Evolutionary conservation across 345 rosid genomes (phyloP).

Genomic region (Eucalyptus fibrosa): DNA sequence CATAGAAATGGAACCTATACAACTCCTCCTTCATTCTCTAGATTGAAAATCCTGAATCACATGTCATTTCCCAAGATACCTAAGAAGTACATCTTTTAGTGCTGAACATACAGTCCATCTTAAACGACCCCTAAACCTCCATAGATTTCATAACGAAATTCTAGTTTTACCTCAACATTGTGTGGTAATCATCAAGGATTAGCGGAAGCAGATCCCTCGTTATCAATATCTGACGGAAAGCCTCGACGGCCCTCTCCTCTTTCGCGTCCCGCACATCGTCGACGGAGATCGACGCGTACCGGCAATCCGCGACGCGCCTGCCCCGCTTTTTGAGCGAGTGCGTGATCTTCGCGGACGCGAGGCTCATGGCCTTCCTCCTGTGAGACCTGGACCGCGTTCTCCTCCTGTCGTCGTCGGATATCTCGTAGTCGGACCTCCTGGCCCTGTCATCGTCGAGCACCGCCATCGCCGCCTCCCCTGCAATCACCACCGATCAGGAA

Average conservation of each 20-base stretch:
- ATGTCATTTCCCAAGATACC: background rate
- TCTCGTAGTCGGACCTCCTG: slow-evolving; percentile 35
- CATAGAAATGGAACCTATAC: background rate
- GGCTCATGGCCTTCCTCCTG: slow-evolving; percentile 65
- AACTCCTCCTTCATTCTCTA: background rate
- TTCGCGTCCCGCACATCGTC: slow-evolving; percentile 74
- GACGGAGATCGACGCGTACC: slow-evolving; percentile 34
- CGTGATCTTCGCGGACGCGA: slow-evolving; percentile 54
- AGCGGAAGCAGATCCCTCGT: slow-evolving; percentile 55
- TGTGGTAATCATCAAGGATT: slow-evolving; percentile 81
- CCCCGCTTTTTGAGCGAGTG: slow-evolving; percentile 65
- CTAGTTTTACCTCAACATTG: slow-evolving; percentile 58
- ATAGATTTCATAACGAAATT: background rate
- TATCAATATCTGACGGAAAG: slow-evolving; percentile 53
- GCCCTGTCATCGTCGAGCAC: slow-evolving; percentile 29
- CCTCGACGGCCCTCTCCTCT: slow-evolving; percentile 66
- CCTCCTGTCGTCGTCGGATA: slow-evolving; percentile 54
- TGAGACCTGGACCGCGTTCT: slow-evolving; percentile 41
- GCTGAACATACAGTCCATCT: background rate
- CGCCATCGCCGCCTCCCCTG: slow-evolving; percentile 35
- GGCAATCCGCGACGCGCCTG: slow-evolving; percentile 48
- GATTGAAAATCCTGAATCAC: background rate
- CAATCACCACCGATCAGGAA: background rate
- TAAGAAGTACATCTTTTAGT: background rate
- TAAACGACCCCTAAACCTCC: background rate